A percentile compares a stretch with the other conserved stretches of the same genome.
phyloP scores from a whole-genome alignment of 768 basidiomycete genomes.

The Russula abietina region DNA sequence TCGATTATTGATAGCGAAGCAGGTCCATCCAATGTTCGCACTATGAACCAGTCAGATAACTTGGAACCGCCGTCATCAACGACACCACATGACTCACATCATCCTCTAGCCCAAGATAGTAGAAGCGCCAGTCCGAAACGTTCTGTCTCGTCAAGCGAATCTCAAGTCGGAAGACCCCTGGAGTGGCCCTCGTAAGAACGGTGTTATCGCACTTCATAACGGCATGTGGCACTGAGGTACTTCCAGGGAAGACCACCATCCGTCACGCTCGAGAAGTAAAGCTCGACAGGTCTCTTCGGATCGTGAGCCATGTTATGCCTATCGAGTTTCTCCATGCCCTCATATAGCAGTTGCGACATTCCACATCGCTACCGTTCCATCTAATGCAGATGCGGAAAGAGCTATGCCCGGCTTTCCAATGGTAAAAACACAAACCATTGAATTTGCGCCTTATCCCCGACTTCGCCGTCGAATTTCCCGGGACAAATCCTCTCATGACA shows the following conservation, averaged over 20 bases:
- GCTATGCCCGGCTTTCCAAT: conserved; percentile 20
- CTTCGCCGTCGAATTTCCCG: conserved; percentile 28
- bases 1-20: conserved; percentile 49
- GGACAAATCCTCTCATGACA: conserved; percentile 12
- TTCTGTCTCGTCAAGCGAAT: neutral
- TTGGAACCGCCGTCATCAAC: neutral
- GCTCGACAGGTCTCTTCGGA: neutral
- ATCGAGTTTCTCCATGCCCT: neutral
- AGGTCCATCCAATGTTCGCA: conserved; percentile 8
- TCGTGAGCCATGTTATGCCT: neutral
- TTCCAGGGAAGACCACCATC: neutral
- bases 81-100: neutral
- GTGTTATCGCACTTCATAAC: neutral
- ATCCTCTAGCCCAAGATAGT: neutral
- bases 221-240: conserved; percentile 1
- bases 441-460: conserved; percentile 42
- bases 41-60: neutral
- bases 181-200: neutral
- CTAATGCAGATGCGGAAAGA: neutral
- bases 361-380: neutral
- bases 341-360: neutral
- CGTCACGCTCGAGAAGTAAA: neutral
- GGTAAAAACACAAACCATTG: conserved; percentile 44
- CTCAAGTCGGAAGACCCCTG: conserved; percentile 1
- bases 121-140: neutral